Evolutionary conservation across 2,329 filamentous ascomycete genomes (phyloP).

Genomic region (Fusarium luffae): DNA sequence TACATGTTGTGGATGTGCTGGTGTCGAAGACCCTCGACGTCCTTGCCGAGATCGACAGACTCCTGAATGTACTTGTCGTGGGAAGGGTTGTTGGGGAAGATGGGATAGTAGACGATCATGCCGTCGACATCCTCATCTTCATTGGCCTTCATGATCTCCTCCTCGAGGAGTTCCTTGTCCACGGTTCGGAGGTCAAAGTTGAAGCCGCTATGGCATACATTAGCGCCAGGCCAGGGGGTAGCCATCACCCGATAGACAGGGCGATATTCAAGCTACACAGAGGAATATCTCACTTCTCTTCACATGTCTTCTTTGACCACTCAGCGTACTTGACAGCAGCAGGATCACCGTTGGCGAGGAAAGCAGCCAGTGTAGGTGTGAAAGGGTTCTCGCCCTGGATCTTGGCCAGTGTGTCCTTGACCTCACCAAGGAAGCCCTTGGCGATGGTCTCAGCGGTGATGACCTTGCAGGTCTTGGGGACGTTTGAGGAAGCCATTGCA

Average conservation of each 20-base stretch:
- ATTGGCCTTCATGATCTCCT: slow-evolving; percentile 87
- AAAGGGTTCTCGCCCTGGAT: slow-evolving; percentile 66
- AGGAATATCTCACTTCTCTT: slow-evolving; percentile 81
- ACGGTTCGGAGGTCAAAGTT: slow-evolving; percentile 86
- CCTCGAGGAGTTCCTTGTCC: slow-evolving; percentile 88
- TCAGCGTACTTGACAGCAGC: slow-evolving; percentile 94
- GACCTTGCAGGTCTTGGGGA: slow-evolving; percentile 86
- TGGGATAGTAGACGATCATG: slow-evolving; percentile 98
- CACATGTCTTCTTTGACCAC: slow-evolving; percentile 96
- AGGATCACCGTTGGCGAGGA: slow-evolving; percentile 91
- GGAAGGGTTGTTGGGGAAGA: slow-evolving; percentile 81
- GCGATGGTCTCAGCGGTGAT: slow-evolving; percentile 89
- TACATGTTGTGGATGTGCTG: slow-evolving; percentile 99
- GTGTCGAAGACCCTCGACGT: slow-evolving; percentile 95
- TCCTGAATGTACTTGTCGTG: slow-evolving; percentile 98
- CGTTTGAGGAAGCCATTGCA: slow-evolving; percentile 49
- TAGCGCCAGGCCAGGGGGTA: slow-evolving; percentile 37
- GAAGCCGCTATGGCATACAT: slow-evolving; percentile 74
- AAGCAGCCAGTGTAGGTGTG: slow-evolving; percentile 85
- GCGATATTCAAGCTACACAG: slow-evolving; percentile 27
- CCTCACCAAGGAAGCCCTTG: slow-evolving; percentile 81
- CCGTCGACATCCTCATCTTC: slow-evolving; percentile 79
- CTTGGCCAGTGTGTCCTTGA: slow-evolving; percentile 77
- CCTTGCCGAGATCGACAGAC: slow-evolving; percentile 88
- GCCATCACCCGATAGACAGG: slow-evolving; percentile 35